Base-by-base conservation (phyloP, 2,329 filamentous ascomycete genomes). In the Neurospora sp. region DNA sequence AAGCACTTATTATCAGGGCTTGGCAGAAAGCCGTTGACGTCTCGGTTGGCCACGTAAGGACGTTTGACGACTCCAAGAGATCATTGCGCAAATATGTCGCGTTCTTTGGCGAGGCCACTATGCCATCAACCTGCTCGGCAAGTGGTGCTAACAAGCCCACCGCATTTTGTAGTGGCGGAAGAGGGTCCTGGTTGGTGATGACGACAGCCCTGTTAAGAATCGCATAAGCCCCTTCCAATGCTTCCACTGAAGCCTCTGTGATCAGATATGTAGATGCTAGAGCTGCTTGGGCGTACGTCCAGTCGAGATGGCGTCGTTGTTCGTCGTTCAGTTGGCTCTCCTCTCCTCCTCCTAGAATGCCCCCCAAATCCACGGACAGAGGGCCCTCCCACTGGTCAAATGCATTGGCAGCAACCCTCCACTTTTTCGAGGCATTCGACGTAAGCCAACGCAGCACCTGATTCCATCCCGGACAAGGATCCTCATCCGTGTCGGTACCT, bases 311-410 rank as follows among this genome's bases (percentile, higher is more conserved):
- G 40, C 83, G 81, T 73, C 88, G 86, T 66, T 87, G 83, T 3
- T 86, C 82, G 67, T 91, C 88, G 67, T 86, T 84, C 2, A 36
- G 8, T 15, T 62, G 52, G 28, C 1, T 36, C 1, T 62, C 52
- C 0, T 62, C 52, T 5, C 8, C 28, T 15, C 13, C 23, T 15
- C 13, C 23, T 67, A 93, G 78, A 73, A 85, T 87, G 13, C 85
- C 86, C 3, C 89, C 90, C 4, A 93, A 78, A 73, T 93, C 90
- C 66, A 90, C 84, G 76, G 94, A 91, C 7, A 82, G 82, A 0
- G 91, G 90, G 0, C 91, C 92, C 74, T 90, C 87, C 91, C 91
- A 95, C 73, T 91, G 86, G 71, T 89, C 85, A 40, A 93, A 81
- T 8, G 86, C 88, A 67, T 84, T 83, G 39, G 89, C 82, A n/a